Evolutionary conservation across 2,329 filamentous ascomycete species (phyloP), one percentile per base, ranked within the genome.

Genomic region (Aspergillus ochraceoroseus): DNA sequence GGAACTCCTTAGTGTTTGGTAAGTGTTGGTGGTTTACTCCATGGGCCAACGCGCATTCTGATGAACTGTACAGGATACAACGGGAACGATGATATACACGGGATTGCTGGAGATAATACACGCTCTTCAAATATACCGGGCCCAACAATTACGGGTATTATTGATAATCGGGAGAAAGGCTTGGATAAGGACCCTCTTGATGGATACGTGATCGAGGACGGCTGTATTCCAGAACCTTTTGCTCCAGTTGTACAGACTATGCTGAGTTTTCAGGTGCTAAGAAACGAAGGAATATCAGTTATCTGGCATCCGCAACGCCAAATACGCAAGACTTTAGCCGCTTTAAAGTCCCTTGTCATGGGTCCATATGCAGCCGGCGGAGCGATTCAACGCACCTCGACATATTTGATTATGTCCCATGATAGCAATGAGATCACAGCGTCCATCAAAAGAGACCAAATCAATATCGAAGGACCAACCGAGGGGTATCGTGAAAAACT

Each of bases 381-480:
- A 0, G 76, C 77, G 12, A 62, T 82, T 13, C 73, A 76, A 55
- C 73, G 65, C 43, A 84, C 79, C 0, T 75, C 81, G 43, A 71
- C 79, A 0, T 84, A 82, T 55, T 67, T 85, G 3, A 70, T 83
- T 54, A 82, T 83, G 78, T 77, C 75, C 1, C 79, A 83, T 51
- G 80, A 83, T 49, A 78, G 73, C 67, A 65, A 79, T 51, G 77
- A 83, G 60, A 79, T 76, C 1, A 72, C 71, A 5, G 56, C 84
- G 32, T 73, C 71, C 0, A 65, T 85, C 5, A 70, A 78, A 46
- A 63, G 80, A 31, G 78, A 82, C 55, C 66, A 74, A 3, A 17
- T 64, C 8, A 28, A 28, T 20, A 13, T 50, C 2, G 31, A 28
- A 26, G 46, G 32, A 3, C 25, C 40, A 5, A 37, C 19, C 11